Base-by-base conservation (phyloP, 805 yeast genomes). In the Kodamaea kakaduensis region DNA sequence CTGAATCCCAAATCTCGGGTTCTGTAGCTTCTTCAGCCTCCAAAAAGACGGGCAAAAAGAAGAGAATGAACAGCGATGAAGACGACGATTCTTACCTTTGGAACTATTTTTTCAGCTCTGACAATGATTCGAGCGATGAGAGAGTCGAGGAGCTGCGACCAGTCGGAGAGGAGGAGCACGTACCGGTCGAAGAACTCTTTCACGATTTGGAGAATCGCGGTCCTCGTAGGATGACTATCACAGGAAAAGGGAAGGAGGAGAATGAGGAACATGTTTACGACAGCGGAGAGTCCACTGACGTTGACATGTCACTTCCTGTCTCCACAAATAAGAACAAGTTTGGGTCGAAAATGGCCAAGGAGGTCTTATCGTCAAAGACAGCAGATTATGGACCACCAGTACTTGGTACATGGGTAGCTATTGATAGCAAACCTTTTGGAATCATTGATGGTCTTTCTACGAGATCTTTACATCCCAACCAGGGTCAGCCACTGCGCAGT, bases 371-470 rank as follows among this genome's bases (percentile, higher is more conserved):
- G 4, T 81, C 95, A 1, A 82, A 88, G 33, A 79, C 83, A 5
- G 83, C 85, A 16, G 87, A 89, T 35, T 78, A 87, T 43, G 67
- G 95, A 36, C 97, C 97, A 4, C 98, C 98, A 2, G 75, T 85
- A 17, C 67, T 90, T 39, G 97, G 97, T 0, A 82, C 95, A 2
- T 90, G 97, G 94, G 79, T 83, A 22, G 81, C 94, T 5, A 76
- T 81, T 34, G 75, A 69, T 29, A 76, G 76, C 34, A 81, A 86
- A 49, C 96, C 96, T 1, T 87, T 84, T 58, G 94, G 96, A 15
- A 87, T 90, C 40, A 90, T 90, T 51, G 97, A 90, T 56, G 98
- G 98, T 4, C 71, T 86, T 19, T 81, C 95, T 0, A 93, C 97
- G 0, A 72, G 96, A 37, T 82, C 95, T 2, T 64, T 90, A 43